phyloP scores from a whole-genome alignment of 441 rosid species.

The Pelargonium fulgidum region DNA sequence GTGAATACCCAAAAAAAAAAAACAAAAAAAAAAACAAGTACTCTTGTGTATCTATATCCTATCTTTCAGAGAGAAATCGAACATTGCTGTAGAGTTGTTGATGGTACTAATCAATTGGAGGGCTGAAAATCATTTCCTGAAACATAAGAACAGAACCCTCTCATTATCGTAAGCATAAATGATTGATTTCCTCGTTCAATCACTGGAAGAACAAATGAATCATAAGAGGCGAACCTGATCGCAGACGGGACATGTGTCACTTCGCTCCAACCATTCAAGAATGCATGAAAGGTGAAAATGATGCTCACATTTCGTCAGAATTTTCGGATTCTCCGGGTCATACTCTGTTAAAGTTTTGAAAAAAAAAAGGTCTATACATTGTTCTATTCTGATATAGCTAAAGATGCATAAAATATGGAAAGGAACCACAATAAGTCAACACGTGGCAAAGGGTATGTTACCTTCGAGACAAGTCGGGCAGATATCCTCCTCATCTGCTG shows the following conservation, averaged over 20 bases:
- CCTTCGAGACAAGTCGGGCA: constrained; percentile 98
- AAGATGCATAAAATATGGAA: not conserved
- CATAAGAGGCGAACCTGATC: constrained; percentile 46
- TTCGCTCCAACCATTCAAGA: constrained; percentile 98
- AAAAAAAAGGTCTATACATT: constrained; percentile 9
- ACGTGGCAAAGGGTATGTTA: constrained; percentile 19
- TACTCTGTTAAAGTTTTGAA: constrained; percentile 53
- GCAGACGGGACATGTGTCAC: constrained; percentile 90
- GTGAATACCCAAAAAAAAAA: not conserved
- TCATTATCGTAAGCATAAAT: constrained; percentile 7
- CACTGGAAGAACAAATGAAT: not conserved
- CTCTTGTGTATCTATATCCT: constrained; percentile 14
- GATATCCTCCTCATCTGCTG: constrained; percentile 61
- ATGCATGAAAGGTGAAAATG: constrained; percentile 95
- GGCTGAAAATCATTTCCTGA: constrained; percentile 72
- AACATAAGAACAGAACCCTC: constrained; percentile 17
- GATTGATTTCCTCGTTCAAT: not conserved
- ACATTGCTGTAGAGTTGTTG: constrained; percentile 7
- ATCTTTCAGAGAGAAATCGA: not conserved
- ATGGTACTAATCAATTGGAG: constrained; percentile 37
- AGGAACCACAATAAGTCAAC: not conserved
- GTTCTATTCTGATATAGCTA: not conserved
- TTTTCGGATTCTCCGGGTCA: constrained; percentile 76
- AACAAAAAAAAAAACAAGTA: not conserved
- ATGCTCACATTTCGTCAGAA: constrained; percentile 76